Evolutionary conservation across 495 filamentous ascomycete genomes (phyloP).

Genomic region (Aspergillus conjunctus): DNA sequence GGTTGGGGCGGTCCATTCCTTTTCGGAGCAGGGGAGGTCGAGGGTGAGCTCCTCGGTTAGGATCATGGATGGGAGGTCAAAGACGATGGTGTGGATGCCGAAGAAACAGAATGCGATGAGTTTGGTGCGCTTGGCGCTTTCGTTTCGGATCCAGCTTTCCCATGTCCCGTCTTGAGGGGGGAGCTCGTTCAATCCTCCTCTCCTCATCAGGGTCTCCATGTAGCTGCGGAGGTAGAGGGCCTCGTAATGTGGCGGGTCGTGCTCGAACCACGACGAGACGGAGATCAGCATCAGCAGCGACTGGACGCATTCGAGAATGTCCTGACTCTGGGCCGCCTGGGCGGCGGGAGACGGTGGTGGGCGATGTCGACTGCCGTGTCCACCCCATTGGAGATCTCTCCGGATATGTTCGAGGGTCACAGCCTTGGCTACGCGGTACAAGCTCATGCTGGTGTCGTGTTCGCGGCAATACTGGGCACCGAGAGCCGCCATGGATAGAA

Average conservation of each 20-base stretch:
- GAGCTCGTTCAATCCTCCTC: constrained; percentile 38
- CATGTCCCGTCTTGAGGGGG: constrained; percentile 41
- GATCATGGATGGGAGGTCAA: constrained; percentile 54
- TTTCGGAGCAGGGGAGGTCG: constrained; percentile 56
- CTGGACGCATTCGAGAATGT: constrained; percentile 38
- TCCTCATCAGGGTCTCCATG: constrained; percentile 38
- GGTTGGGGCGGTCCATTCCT: constrained; percentile 39
- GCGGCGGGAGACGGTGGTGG: neutral
- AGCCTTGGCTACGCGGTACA: constrained; percentile 50
- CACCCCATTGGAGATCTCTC: constrained; percentile 33
- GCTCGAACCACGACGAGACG: constrained; percentile 41
- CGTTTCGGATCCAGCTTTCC: constrained; percentile 52
- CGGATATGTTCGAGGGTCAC: constrained; percentile 45
- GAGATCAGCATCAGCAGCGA: constrained; percentile 38
- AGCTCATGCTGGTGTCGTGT: constrained; percentile 44
- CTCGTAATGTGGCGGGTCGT: constrained; percentile 41
- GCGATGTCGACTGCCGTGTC: neutral
- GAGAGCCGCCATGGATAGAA: constrained; percentile 65
- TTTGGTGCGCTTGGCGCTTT: constrained; percentile 49
- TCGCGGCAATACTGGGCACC: constrained; percentile 65
- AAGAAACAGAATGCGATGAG: constrained; percentile 53
- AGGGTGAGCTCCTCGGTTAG: constrained; percentile 64
- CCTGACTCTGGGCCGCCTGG: constrained; percentile 28
- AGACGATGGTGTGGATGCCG: constrained; percentile 53
- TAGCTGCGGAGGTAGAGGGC: constrained; percentile 37